These are phyloP conservation scores for Metschnikowia gelsemii DNA, from an alignment of 805 yeast species.

Conservation along the genomic window DNA sequence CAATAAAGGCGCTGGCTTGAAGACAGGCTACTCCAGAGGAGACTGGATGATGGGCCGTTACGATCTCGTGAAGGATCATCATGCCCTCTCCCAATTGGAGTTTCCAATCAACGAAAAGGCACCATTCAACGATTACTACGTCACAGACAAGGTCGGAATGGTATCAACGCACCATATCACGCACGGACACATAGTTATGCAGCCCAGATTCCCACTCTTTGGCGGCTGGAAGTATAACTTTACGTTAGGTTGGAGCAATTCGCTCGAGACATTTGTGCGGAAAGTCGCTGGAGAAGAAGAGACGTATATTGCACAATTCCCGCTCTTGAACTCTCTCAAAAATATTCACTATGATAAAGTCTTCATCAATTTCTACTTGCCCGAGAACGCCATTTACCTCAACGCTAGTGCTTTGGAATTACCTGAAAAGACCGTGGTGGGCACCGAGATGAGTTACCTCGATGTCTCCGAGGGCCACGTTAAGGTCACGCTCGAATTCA, in stretches of 20 bases:
- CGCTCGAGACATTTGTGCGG: conserved; percentile 53
- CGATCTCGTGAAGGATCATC: conserved; percentile 47
- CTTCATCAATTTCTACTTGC: conserved; percentile 64
- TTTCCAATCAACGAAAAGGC: conserved; percentile 43
- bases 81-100: conserved; percentile 62
- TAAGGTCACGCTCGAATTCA: conserved; percentile 58
- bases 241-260: conserved; percentile 89
- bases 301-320: conserved; percentile 60
- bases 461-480: conserved; percentile 80
- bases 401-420: conserved; percentile 58
- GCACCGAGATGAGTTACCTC: conserved; percentile 56
- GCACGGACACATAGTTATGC: conserved; percentile 51
- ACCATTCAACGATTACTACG: conserved; percentile 59
- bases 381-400: conserved; percentile 74
- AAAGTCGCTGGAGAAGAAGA: conserved; percentile 39
- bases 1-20: conserved; percentile 71
- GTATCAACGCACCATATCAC: conserved; percentile 69
- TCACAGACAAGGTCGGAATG: conserved; percentile 87
- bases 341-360: conserved; percentile 69
- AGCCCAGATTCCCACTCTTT: conserved; percentile 90
- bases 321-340: conserved; percentile 68
- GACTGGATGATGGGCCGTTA: conserved; percentile 66
- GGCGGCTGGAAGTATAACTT: conserved; percentile 97
- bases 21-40: conserved; percentile 72
- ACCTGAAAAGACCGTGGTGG: conserved; percentile 30